Evolutionary conservation across 805 yeast species (phyloP), one percentile per base, ranked within the genome.

Genomic region (Saccharomycopsis olivae): DNA sequence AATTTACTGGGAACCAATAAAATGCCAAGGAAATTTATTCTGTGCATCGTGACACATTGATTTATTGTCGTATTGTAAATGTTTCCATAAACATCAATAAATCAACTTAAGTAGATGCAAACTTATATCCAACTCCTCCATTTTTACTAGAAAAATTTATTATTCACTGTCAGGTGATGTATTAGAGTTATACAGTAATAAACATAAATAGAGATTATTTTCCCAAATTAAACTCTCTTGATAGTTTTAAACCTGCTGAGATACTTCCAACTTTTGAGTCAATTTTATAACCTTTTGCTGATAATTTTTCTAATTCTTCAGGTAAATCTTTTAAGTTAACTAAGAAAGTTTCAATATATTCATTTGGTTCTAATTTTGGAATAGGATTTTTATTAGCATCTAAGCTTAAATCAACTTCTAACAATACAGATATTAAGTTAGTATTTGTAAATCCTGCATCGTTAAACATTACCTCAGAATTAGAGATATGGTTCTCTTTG

Each of bases 391-490:
- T 49, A 57, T 89, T 92, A 44, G 78, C 72, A 15, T 69, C 70
- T 40, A 74, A 76, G 2, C 61, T 51, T 61, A 83, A 60, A 53
- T 89, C 97, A 15, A 89, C 74, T 39, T 78, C 73, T 11, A 85
- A 83, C 21, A 78, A 77, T 2, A 89, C 92, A 43, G 89, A 61
- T 18, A 78, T 76, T 63, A 85, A 66, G 53, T 83, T 88, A 15
- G 96, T 89, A 57, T 89, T 87, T 50, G 95, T 81, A 55, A 82
- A 85, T 1, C 94, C 95, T 0, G 95, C 94, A 55, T 85, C 95
- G 48, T 78, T 77, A 58, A 60, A 81, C 52, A 79, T 63, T 14
- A 67, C 51, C 6, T 76, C 73, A 9, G 73, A 59, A 36, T 59
- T 57, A 14, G 57, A 58, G 27, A 61, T 49, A 35, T 75, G 43